A percentile compares a stretch with the other conserved stretches of the same genome.
These are phyloP conservation scores for Dactylellina leptospora DNA, from an alignment of 2,329 filamentous ascomycete genomes.

Conservation along the genomic window DNA sequence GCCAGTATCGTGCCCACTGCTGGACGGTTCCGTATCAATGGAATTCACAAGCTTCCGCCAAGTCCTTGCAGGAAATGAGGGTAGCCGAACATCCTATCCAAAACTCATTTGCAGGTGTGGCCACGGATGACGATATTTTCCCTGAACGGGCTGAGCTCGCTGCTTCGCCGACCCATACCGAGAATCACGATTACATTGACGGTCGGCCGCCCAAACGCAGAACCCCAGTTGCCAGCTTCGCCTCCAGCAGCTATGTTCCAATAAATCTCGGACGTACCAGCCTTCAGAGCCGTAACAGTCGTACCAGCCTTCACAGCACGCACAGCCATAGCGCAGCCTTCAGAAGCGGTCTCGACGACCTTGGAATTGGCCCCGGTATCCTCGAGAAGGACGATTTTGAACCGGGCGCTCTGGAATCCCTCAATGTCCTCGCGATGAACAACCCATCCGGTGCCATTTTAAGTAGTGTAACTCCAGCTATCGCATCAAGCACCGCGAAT, in stretches of 20 bases:
- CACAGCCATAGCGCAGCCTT: slow-evolving; percentile 40
- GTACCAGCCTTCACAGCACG: slow-evolving; percentile 45
- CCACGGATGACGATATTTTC: slow-evolving; percentile 46
- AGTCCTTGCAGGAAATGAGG: slow-evolving; percentile 30
- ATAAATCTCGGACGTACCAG: slow-evolving; percentile 39
- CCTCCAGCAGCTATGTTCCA: slow-evolving; percentile 34
- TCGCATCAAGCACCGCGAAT: slow-evolving; percentile 18
- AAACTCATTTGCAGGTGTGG: background rate
- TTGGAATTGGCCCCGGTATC: slow-evolving; percentile 41
- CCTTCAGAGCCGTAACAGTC: slow-evolving; percentile 43
- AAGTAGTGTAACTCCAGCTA: slow-evolving; percentile 30
- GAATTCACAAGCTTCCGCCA: slow-evolving; percentile 55
- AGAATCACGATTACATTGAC: slow-evolving; percentile 42
- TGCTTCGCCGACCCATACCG: slow-evolving; percentile 25
- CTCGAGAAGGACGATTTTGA: slow-evolving; percentile 52
- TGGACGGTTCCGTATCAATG: slow-evolving; percentile 64
- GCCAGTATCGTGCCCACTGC: slow-evolving; percentile 61
- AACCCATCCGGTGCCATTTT: slow-evolving; percentile 34
- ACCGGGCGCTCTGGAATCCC: slow-evolving; percentile 44
- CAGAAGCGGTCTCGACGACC: slow-evolving; percentile 39
- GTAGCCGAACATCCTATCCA: slow-evolving; percentile 25
- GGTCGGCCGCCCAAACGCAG: slow-evolving; percentile 35
- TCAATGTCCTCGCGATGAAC: slow-evolving; percentile 50
- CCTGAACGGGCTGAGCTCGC: slow-evolving; percentile 42
- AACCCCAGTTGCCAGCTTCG: slow-evolving; percentile 38